These are phyloP conservation scores for Wickerhamiella kurtzmanii DNA, from an alignment of 805 yeast genomes.

Conservation along the genomic window DNA sequence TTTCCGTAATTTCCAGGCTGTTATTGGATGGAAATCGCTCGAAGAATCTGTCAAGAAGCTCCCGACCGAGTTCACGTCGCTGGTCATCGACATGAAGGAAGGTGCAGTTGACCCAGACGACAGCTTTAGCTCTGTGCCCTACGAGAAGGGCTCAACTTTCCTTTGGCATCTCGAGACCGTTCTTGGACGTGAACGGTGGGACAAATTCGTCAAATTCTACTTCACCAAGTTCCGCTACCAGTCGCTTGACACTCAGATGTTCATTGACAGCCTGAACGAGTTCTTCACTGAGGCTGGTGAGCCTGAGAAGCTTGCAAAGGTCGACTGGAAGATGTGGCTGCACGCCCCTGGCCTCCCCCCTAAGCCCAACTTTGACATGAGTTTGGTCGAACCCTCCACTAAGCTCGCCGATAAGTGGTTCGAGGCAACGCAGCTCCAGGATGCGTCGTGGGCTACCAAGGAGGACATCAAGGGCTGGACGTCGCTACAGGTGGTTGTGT, in stretches of 20 bases:
- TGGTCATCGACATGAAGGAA: conserved; percentile 53
- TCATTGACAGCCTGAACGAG: conserved; percentile 60
- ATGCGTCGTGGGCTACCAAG: conserved; percentile 28
- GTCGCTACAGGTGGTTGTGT: conserved; percentile 67
- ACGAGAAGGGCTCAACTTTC: conserved; percentile 79
- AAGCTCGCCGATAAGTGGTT: conserved; percentile 56
- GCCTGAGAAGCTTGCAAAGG: conserved; percentile 40
- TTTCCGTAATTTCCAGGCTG: conserved; percentile 64
- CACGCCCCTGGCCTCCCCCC: conserved; percentile 81
- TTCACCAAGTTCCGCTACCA: conserved; percentile 53
- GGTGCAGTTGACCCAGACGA: conserved; percentile 75
- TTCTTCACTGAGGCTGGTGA: conserved; percentile 31
- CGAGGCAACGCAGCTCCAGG: conserved; percentile 14
- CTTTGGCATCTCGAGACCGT: conserved; percentile 58
- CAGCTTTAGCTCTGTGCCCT: conserved; percentile 75
- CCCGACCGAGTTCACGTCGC: conserved; percentile 34
- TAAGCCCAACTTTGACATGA: conserved; percentile 66
- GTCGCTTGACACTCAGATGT: conserved; percentile 72
- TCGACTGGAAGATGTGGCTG: conserved; percentile 83
- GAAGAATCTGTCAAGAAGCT: conserved; percentile 38
- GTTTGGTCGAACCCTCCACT: conserved; percentile 61
- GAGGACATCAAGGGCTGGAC: conserved; percentile 45
- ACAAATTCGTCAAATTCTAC: conserved; percentile 68
- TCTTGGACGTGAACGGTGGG: conserved; percentile 50
- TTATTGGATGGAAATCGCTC: conserved; percentile 81